Percentiles rank a stretch among this genome's conserved stretches.
Evolutionary conservation across 805 yeast species (phyloP).

Genomic region (Ogataea philodendri): DNA sequence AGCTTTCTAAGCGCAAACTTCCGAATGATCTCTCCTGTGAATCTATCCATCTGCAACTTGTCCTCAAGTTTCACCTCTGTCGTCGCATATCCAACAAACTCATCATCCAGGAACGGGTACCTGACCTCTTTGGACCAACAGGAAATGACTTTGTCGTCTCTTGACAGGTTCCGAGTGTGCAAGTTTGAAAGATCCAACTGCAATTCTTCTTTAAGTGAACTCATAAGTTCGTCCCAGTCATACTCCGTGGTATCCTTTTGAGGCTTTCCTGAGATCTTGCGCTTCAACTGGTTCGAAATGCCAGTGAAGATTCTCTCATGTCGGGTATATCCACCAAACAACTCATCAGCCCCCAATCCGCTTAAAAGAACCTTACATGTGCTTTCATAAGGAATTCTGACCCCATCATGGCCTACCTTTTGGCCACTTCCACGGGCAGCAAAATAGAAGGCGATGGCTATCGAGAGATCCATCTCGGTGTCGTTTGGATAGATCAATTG

Average conservation of each 20-base stretch:
- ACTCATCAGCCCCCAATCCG: constrained; percentile 96
- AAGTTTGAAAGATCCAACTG: constrained; percentile 69
- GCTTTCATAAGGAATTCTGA: constrained; percentile 41
- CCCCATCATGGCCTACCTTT: constrained; percentile 17
- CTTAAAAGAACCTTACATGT: constrained; percentile 72
- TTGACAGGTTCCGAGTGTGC: constrained; percentile 75
- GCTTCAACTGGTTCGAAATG: constrained; percentile 25
- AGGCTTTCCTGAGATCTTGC: constrained; percentile 22
- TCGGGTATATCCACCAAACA: constrained; percentile 93
- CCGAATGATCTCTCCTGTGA: constrained; percentile 34
- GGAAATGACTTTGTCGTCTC: constrained; percentile 88
- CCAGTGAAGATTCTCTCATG: constrained; percentile 55
- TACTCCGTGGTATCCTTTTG: constrained; percentile 18
- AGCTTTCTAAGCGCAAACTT: constrained; percentile 62
- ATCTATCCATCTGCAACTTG: constrained; percentile 39
- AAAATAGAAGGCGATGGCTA: constrained; percentile 92
- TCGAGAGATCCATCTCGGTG: constrained; percentile 94
- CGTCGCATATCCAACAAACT: constrained; percentile 51
- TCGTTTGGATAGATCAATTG: constrained; percentile 75
- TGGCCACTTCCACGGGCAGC: constrained; percentile 65
- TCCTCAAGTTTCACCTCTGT: constrained; percentile 47
- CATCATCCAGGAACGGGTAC: constrained; percentile 77
- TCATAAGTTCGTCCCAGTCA: constrained; percentile 27
- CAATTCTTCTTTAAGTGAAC: constrained; percentile 55
- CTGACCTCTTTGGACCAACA: constrained; percentile 87